These are phyloP conservation scores for Mesembryanthemum crystallinum DNA, from an alignment of 148 eudicot genomes.

Conservation along the genomic window DNA sequence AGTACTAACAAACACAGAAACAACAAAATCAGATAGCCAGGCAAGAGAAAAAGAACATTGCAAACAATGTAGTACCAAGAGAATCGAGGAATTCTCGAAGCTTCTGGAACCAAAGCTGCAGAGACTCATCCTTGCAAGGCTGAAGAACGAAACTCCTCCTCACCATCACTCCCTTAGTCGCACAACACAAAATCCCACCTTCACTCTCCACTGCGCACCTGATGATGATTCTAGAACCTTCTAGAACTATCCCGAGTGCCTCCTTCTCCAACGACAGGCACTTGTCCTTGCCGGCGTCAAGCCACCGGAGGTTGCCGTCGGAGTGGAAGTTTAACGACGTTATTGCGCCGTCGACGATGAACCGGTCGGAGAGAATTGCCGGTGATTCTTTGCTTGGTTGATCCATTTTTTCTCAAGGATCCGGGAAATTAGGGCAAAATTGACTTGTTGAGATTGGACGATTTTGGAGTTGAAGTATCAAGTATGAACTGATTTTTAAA, in stretches of 20 bases:
- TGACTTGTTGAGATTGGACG: background rate
- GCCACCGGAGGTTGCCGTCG: conserved; percentile 63
- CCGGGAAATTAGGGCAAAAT: background rate
- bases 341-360: conserved; percentile 39
- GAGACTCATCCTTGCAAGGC: conserved; percentile 33
- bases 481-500: background rate
- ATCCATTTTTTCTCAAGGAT: conserved; percentile 9
- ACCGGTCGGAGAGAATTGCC: conserved; percentile 41
- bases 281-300: conserved; percentile 31
- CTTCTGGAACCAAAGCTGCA: conserved; percentile 41
- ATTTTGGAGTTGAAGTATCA: background rate
- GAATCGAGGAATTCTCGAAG: conserved; percentile 53
- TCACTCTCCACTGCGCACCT: conserved; percentile 36
- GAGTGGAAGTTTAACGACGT: conserved; percentile 38
- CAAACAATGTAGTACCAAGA: conserved; percentile 52
- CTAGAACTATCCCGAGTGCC: conserved; percentile 55
- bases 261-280: conserved; percentile 54
- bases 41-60: no score
- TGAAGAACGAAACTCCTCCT: conserved; percentile 58
- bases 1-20: no score
- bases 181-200: conserved; percentile 36
- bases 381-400: conserved; percentile 11
- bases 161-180: conserved; percentile 13
- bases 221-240: conserved; percentile 51
- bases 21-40: no score